Evolutionary conservation across 108 stramenopile genomes (phyloP).

Genomic region (Cyclotella choctawhatcheeana): DNA sequence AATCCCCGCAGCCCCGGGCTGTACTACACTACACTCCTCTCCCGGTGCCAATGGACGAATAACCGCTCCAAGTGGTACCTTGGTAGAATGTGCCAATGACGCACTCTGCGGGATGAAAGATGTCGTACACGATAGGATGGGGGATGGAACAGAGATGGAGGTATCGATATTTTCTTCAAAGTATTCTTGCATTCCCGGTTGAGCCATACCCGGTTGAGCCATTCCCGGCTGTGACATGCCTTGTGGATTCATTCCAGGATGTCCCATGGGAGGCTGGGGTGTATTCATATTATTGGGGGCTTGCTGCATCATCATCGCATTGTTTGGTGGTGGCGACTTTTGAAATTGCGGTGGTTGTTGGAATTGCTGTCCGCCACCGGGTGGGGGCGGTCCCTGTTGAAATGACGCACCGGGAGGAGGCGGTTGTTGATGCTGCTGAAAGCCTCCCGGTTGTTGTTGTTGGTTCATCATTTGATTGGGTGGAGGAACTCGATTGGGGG

Average conservation of each 20-base stretch:
- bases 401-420: too few species aligned
- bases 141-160: conserved; percentile 68
- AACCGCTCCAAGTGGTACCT: conserved; percentile 82
- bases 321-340: too few species aligned
- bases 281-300: too few species aligned
- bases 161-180: conserved; percentile 76
- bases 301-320: too few species aligned
- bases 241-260: not conserved
- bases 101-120: conserved; percentile 64
- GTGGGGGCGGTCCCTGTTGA: too few species aligned
- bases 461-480: too few species aligned
- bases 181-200: conserved; percentile 14
- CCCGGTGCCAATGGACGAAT: conserved; percentile 86
- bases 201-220: conserved; percentile 26
- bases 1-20: conserved; percentile 95
- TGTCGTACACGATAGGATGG: conserved; percentile 64
- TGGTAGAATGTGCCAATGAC: conserved; percentile 56
- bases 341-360: too few species aligned
- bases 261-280: too few species aligned
- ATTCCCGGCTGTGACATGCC: conserved; percentile 11
- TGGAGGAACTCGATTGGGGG: not conserved
- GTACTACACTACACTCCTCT: conserved; percentile 83
- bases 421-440: too few species aligned
- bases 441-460: too few species aligned
- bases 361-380: too few species aligned